These are phyloP conservation scores for Podaxis sp. DNA, from an alignment of 768 basidiomycete species.

Conservation along the genomic window DNA sequence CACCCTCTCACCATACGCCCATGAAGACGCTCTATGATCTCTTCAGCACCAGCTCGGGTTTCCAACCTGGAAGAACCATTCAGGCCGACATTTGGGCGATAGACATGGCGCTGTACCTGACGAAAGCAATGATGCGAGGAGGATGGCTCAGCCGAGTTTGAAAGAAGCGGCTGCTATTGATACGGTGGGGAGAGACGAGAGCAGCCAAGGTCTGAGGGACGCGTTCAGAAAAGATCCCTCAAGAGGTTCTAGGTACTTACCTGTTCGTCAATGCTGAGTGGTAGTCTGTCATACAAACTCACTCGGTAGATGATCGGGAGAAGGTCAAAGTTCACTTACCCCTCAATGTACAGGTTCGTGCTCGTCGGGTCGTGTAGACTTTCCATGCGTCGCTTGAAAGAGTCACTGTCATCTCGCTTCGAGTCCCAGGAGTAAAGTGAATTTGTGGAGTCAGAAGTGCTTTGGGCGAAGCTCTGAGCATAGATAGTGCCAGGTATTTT, in stretches of 20 bases:
- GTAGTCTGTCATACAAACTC: slow-evolving; percentile 44
- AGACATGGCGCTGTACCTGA: slow-evolving; percentile 46
- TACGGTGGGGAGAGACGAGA: slow-evolving; percentile 67
- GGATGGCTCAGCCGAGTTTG: slow-evolving; percentile 76
- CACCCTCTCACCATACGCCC: slow-evolving; percentile 79
- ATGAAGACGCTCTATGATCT: slow-evolving; percentile 75
- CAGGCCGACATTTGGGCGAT: slow-evolving; percentile 6
- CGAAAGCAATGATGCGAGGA: slow-evolving; percentile 79
- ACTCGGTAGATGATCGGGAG: not conserved
- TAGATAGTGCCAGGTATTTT: slow-evolving; percentile 80
- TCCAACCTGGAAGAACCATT: slow-evolving; percentile 53
- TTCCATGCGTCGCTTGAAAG: slow-evolving; percentile 83
- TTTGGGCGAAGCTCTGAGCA: slow-evolving; percentile 33
- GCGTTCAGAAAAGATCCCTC: not conserved
- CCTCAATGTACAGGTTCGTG: slow-evolving; percentile 83
- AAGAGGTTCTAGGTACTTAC: slow-evolving; percentile 31
- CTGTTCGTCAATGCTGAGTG: slow-evolving; percentile 66
- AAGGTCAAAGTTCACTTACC: slow-evolving; percentile 33
- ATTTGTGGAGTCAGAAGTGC: slow-evolving; percentile 20
- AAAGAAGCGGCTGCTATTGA: slow-evolving; percentile 78
- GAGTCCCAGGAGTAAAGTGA: slow-evolving; percentile 22
- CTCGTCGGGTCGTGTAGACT: slow-evolving; percentile 62
- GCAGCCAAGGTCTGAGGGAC: slow-evolving; percentile 55
- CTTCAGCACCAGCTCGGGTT: slow-evolving; percentile 69
- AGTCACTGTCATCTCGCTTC: slow-evolving; percentile 30